A percentile compares a stretch with the other conserved stretches of the same genome.
These are phyloP conservation scores for Sequoia sempervirens DNA, from an alignment of 75 land plant species.

Conservation along the genomic window DNA sequence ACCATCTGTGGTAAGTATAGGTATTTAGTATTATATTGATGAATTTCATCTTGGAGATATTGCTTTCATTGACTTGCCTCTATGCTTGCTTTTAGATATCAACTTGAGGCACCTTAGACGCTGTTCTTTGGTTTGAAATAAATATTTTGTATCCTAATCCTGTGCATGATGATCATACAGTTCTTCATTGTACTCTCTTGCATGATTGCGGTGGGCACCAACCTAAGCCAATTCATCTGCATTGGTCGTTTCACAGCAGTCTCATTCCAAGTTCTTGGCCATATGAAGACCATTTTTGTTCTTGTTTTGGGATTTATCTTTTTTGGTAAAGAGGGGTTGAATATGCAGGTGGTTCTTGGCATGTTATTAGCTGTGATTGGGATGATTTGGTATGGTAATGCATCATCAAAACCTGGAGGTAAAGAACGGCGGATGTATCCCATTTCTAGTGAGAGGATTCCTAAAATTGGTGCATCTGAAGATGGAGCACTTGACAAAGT, in stretches of 20 bases:
- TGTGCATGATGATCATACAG: conserved; percentile 32
- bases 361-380: conserved; percentile 76
- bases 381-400: conserved; percentile 84
- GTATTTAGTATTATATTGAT: background rate
- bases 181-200: conserved; percentile 73
- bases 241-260: conserved; percentile 89
- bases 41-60: background rate
- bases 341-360: conserved; percentile 60
- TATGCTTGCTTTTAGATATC: background rate
- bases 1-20: conserved; percentile 55
- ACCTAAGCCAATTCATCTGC: conserved; percentile 87
- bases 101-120: background rate
- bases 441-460: conserved; percentile 28
- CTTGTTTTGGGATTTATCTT: conserved; percentile 55
- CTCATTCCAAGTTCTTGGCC: conserved; percentile 81
- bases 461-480: conserved; percentile 27
- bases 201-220: conserved; percentile 73
- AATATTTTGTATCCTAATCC: conserved; percentile 1
- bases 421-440: conserved; percentile 54
- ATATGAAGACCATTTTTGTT: conserved; percentile 89
- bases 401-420: conserved; percentile 78
- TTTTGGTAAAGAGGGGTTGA: conserved; percentile 79
- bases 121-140: background rate
- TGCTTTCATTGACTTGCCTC: background rate
- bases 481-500: conserved; percentile 23